Evolutionary conservation across 2,329 filamentous ascomycete genomes (phyloP), one percentile per base, ranked within the genome.

Genomic region (Beauveria brongniartii): DNA sequence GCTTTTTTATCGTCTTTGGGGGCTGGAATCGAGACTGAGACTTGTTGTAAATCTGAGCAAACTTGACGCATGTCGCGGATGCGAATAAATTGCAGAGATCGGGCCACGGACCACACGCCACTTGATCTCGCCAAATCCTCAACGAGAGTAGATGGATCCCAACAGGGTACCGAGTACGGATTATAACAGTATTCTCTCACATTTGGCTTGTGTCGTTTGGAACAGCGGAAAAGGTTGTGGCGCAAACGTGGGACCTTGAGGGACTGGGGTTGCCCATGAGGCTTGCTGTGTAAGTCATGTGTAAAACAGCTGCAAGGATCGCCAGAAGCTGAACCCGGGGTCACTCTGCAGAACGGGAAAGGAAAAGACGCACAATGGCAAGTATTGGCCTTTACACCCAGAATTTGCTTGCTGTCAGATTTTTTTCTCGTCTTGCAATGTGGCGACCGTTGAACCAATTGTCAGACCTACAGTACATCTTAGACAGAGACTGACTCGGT

Each of bases 261-360:
- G 1, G 34, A 24, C 28, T 20, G 10, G 26, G 40, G 41, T 43
- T 37, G 26, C 5, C 44, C 43, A n/a, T 28, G 41, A 58, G 47
- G 55, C 55, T 58, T 50, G 34, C 30, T 22, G 55, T 58, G 55
- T 58, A 58, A 58, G 55, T 58, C 55, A 58, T 58, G 55, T 22
- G 55, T 57, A 48, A 30, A 47, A 47, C 22, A 43, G 41, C 44
- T 37, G 30, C 22, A 16, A 58, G 24, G 48, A 59, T 53, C 56
- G 56, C 24, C 56, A 46, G 12, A 12, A 58, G 55, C 55, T 58
- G 55, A 50, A 50, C 16, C 20, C 20, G 28, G 30, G 28, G 20
- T 40, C 46, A 16, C 7, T 46, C 9, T 40, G 37, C 22, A 37
- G n/a, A 37, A 37, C 34, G 34, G 34, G 34, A 22, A 34, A 22